Percentiles rank a stretch among this genome's conserved stretches.
phyloP scores from a whole-genome alignment of 495 filamentous ascomycete genomes.

The Lasiosphaeria ovina region DNA sequence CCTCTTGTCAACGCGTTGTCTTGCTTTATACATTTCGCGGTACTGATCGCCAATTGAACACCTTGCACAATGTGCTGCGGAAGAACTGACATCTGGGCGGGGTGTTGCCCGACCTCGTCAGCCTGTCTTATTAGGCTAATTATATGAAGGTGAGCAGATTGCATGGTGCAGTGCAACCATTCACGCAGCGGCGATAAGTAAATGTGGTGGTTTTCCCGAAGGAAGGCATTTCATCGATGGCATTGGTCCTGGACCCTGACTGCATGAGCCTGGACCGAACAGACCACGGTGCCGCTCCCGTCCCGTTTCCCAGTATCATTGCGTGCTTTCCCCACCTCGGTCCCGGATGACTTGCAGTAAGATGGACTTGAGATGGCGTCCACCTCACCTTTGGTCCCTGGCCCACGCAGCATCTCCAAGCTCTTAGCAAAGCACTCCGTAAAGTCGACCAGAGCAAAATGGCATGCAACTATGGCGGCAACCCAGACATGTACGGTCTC shows the following conservation, averaged over 20 bases:
- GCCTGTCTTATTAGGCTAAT: background rate
- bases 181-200: background rate
- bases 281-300: background rate
- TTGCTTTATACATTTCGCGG: no score
- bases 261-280: background rate
- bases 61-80: no score
- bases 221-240: background rate
- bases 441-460: background rate
- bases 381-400: background rate
- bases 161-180: background rate
- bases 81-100: no score
- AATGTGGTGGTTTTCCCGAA: background rate
- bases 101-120: no score
- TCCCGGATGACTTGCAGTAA: background rate
- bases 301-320: background rate
- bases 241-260: background rate
- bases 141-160: background rate
- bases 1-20: no score
- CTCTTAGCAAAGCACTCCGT: background rate
- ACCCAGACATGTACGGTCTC: constrained; percentile 18
- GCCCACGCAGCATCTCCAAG: background rate
- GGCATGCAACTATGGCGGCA: constrained; percentile 8
- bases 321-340: background rate
- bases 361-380: no score
- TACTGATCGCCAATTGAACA: no score